Evolutionary conservation across 139 green algal species (phyloP).

Genomic region (Yamagishiella unicocca): DNA sequence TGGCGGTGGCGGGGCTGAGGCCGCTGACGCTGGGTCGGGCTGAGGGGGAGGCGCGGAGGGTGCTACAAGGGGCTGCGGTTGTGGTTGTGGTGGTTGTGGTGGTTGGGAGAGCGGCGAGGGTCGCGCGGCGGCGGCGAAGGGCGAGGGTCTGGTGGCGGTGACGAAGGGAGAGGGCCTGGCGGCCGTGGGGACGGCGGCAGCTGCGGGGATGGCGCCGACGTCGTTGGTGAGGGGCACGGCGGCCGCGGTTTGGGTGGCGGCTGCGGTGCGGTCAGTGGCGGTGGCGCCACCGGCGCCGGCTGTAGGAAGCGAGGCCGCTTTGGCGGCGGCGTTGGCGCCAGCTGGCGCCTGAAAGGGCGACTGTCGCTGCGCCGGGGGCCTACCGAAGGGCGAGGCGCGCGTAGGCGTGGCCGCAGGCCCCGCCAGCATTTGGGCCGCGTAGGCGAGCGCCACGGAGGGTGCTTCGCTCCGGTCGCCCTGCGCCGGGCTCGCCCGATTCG

Average conservation of each 20-base stretch:
- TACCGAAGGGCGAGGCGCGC: constrained; percentile 9
- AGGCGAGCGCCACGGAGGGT: not conserved
- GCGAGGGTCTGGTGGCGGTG: not conserved
- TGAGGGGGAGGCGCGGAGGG: not conserved
- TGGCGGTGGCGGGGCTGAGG: not conserved
- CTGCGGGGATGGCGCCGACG: not conserved
- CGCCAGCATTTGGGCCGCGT: not conserved
- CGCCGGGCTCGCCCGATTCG: no score
- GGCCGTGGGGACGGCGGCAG: not conserved
- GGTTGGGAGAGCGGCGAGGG: not conserved
- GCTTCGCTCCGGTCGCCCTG: not conserved
- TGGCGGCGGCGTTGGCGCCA: not conserved
- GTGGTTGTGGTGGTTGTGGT: not conserved
- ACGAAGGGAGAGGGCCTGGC: constrained; percentile 4
- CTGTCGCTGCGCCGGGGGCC: not conserved
- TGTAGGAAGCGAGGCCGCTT: not conserved
- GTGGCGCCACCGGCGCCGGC: not conserved
- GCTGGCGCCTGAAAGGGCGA: not conserved
- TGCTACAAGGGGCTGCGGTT: not conserved
- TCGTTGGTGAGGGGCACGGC: not conserved
- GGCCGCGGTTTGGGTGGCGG: not conserved
- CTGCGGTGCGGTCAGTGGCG: not conserved
- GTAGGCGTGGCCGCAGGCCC: not conserved
- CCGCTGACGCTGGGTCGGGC: not conserved
- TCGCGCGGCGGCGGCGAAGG: not conserved